Base-by-base conservation (phyloP, 805 yeast genomes). In the Yamadazyma philogaea region DNA sequence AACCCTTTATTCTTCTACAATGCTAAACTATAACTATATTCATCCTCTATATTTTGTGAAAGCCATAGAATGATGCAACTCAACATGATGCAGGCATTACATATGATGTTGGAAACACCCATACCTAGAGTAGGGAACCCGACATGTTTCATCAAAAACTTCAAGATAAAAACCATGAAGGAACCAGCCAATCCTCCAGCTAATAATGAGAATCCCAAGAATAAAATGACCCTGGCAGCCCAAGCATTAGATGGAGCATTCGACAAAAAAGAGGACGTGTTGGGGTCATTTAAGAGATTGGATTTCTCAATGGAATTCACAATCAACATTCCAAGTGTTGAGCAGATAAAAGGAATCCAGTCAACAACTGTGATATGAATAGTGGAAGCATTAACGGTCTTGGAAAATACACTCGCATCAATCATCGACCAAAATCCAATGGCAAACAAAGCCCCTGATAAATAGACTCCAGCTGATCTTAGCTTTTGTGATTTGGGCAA, bases 151-250 rank as follows among this genome's bases (percentile, higher is more conserved):
- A 89, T 70, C 44, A 90, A 64, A 61, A 87, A 93, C 60, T 91
- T 87, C 52, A 93, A 71, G 37, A 90, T 85, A 48, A 93, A 74
- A 14, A 93, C 95, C 57, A 89, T 87, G 52, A 93, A 78, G 2
- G 93, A 82, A 1, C 98, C 98, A 15, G 96, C 88, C 46, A 93
- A 68, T 0, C 99, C 98, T 42, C 96, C 93, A 1, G 98, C 96
- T 43, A 93, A 72, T 36, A 91, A 71, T 3, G 96, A 85, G 62
- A 93, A 93, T 7, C 99, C 99, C 53, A 88, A 70, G 60, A 93
- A 93, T 42, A 93, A 72, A 12, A 95, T 82, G 28, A 90, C 81
- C 54, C 96, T 77, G 12, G 97, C 97, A 49, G 90, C 95, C 96
- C 97, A 90, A 30, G 90, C 87, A 40, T 86, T 82, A 11, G 77